Percentiles rank a stretch among this genome's conserved stretches.
Conservation (phyloP, 371 early-diverging fungal genomes). For the Dentiscutata heterogama region DNA sequence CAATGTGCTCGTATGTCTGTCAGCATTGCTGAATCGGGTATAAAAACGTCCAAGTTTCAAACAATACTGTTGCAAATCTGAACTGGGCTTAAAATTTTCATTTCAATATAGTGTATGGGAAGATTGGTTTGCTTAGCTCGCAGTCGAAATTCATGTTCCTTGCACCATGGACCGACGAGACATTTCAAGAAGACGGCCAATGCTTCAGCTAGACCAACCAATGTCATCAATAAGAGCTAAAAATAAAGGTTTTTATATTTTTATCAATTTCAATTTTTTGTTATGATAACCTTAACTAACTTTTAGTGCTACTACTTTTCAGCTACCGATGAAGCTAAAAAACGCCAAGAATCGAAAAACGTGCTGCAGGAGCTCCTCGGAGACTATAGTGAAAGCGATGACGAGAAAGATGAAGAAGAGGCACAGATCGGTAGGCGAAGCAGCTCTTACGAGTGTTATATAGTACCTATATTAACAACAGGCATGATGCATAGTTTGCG, state of each 20-base stretch:
- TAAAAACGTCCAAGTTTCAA: too few species aligned
- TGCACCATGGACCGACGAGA: slow-evolving; percentile 28
- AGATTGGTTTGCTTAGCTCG: too few species aligned
- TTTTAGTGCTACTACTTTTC: background rate
- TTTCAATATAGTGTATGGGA: too few species aligned
- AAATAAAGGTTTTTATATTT: slow-evolving; percentile 14
- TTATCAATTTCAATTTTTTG: background rate
- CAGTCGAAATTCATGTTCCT: too few species aligned
- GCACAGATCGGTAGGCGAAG: slow-evolving; percentile 33
- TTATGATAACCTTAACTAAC: background rate
- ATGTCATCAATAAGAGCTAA: slow-evolving; percentile 33
- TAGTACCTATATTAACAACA: background rate
- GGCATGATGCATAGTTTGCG: background rate
- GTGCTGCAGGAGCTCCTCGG: slow-evolving; percentile 19
- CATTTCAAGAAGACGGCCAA: slow-evolving; percentile 6
- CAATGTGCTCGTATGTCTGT: too few species aligned
- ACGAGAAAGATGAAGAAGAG: background rate
- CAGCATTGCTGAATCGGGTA: too few species aligned
- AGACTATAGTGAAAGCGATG: slow-evolving; percentile 26
- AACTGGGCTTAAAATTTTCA: too few species aligned
- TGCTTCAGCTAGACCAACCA: slow-evolving; percentile 16
- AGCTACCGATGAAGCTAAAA: slow-evolving; percentile 36
- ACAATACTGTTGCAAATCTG: too few species aligned
- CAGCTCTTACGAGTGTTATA: slow-evolving; percentile 18
- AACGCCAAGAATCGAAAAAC: slow-evolving; percentile 29